phyloP scores from a whole-genome alignment of 139 green algal genomes.

The Chlamydomonas eustigma region DNA sequence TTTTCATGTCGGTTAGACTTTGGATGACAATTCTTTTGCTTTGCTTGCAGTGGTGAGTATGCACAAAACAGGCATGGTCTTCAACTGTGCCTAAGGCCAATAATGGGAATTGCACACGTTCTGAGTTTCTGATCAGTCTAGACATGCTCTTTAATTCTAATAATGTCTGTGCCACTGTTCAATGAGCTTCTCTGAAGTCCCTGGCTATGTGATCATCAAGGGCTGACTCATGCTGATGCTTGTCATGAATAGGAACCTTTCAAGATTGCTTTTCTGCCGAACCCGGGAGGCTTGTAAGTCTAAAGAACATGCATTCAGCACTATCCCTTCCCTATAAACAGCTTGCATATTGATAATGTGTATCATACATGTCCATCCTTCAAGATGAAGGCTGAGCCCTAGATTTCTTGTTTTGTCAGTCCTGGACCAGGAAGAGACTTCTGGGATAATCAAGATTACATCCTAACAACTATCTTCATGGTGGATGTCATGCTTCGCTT shows the following conservation, averaged over 20 bases:
- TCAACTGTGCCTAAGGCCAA: not conserved
- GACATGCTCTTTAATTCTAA: not conserved
- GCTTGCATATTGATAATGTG: no score
- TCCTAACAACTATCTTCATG: not conserved
- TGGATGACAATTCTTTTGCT: no score
- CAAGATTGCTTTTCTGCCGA: conserved; percentile 9
- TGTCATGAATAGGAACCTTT: not conserved
- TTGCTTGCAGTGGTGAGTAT: no score
- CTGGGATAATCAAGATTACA: conserved; percentile 1
- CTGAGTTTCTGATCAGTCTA: not conserved
- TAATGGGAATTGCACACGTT: not conserved
- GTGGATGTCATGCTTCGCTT: conserved; percentile 6
- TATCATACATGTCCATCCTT: no score
- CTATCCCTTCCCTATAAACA: no score
- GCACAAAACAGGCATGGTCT: not conserved
- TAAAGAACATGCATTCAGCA: no score
- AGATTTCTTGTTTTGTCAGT: not conserved
- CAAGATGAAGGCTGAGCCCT: no score
- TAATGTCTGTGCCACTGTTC: no score
- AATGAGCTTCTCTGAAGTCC: not conserved
- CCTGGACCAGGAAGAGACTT: not conserved
- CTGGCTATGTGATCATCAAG: not conserved
- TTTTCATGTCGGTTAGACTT: no score
- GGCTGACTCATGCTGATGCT: not conserved
- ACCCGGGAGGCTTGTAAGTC: not conserved